phyloP scores from a whole-genome alignment of 805 yeast species.

The Wickerhamomyces silvicola region DNA sequence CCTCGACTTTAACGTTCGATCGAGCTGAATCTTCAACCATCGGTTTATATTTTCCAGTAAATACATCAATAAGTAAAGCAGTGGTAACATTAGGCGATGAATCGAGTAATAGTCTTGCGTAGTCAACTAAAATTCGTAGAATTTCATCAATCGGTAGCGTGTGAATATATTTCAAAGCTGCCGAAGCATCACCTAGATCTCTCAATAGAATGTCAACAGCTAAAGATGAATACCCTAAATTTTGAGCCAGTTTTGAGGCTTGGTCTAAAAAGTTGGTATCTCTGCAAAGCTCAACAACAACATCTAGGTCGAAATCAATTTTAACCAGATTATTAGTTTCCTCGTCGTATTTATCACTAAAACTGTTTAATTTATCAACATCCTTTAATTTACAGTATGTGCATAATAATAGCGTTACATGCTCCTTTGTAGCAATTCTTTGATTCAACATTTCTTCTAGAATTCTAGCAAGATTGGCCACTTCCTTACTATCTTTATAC shows the following conservation, averaged over 20 bases:
- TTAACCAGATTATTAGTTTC: constrained; percentile 25
- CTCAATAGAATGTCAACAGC: constrained; percentile 72
- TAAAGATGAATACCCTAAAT: constrained; percentile 62
- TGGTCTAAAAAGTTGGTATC: constrained; percentile 62
- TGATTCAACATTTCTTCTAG: constrained; percentile 52
- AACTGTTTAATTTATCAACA: constrained; percentile 47
- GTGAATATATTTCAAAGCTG: constrained; percentile 58
- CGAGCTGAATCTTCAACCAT: constrained; percentile 16
- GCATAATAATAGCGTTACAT: constrained; percentile 71
- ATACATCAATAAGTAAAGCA: constrained; percentile 72
- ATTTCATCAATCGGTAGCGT: constrained; percentile 73
- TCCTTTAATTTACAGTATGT: constrained; percentile 73
- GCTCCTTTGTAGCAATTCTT: constrained; percentile 64
- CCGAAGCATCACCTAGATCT: constrained; percentile 54
- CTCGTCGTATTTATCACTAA: constrained; percentile 41
- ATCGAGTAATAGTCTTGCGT: constrained; percentile 60
- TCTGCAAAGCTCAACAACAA: constrained; percentile 62
- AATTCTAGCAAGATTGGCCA: constrained; percentile 55
- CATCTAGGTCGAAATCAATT: constrained; percentile 56
- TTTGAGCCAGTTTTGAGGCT: constrained; percentile 65
- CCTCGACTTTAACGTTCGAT: constrained; percentile 18
- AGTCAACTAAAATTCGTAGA: constrained; percentile 59
- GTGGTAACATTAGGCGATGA: constrained; percentile 75
- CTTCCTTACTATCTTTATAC: constrained; percentile 72
- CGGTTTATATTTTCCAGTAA: constrained; percentile 77